Conservation (phyloP, 2,329 filamentous ascomycete species). For the Penicillium oxalicum region DNA sequence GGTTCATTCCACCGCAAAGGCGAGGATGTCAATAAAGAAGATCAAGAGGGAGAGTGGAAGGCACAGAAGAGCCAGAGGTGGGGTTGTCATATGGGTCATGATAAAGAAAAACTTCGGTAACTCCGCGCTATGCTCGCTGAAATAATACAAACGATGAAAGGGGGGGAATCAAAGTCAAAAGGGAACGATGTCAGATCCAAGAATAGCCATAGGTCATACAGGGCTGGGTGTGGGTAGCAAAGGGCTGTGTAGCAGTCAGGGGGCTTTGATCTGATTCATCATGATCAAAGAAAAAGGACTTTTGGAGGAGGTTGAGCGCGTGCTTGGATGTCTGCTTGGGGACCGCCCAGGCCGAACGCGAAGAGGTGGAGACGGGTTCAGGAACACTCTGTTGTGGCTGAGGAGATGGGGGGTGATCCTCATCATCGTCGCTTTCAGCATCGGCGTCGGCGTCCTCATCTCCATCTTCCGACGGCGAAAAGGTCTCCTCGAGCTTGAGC, state of each 20-base stretch:
- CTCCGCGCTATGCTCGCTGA: constrained; percentile 32
- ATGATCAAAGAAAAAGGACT: constrained; percentile 33
- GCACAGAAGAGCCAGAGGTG: not conserved
- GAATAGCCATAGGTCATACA: constrained; percentile 33
- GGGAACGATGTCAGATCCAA: constrained; percentile 24
- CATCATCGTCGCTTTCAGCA: constrained; percentile 30
- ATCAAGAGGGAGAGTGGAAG: not conserved
- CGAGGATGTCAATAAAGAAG: not conserved
- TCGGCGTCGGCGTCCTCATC: constrained; percentile 53
- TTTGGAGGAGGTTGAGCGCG: constrained; percentile 23
- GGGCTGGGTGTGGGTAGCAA: constrained; percentile 23
- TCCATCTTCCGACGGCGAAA: constrained; percentile 57
- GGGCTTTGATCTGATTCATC: constrained; percentile 22
- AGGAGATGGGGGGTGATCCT: constrained; percentile 8
- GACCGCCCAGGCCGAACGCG: constrained; percentile 9
- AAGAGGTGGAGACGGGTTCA: constrained; percentile 4
- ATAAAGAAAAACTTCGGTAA: constrained; percentile 8
- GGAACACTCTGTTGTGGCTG: constrained; percentile 7
- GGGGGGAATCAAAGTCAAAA: constrained; percentile 1
- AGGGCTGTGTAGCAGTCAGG: constrained; percentile 21
- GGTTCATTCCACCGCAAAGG: constrained; percentile 15
- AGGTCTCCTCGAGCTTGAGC: constrained; percentile 74
- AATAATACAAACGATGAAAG: constrained; percentile 4
- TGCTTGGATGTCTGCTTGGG: constrained; percentile 20
- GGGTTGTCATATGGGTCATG: too few relatives aligned